Conservation (phyloP, 2,329 filamentous ascomycete genomes). For the Aspergillus sp. region DNA sequence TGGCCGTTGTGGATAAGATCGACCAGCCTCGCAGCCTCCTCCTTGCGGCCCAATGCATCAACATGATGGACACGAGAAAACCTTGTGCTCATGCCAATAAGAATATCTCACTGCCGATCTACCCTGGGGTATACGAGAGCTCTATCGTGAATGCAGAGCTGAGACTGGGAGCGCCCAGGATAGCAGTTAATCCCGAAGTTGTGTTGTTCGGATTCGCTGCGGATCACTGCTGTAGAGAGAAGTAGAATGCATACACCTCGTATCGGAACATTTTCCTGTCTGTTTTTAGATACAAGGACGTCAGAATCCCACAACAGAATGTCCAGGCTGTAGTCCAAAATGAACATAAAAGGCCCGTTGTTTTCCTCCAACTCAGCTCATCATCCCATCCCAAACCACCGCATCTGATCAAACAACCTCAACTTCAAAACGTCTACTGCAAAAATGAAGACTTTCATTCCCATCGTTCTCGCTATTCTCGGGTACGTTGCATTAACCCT, state of each 20-base stretch:
- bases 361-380: neutral
- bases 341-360: neutral
- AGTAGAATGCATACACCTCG: neutral
- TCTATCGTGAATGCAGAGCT: too few relatives aligned
- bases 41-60: too few relatives aligned
- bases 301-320: neutral
- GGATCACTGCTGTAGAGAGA: neutral
- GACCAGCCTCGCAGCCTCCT: too few relatives aligned
- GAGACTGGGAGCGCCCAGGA: too few relatives aligned
- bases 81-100: neutral
- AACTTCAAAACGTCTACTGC: neutral
- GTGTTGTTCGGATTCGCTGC: too few relatives aligned
- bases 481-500: neutral
- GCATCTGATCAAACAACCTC: neutral
- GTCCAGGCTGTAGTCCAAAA: neutral
- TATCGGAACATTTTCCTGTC: neutral
- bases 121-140: too few relatives aligned
- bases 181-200: too few relatives aligned
- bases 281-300: neutral
- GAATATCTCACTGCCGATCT: neutral
- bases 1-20: too few relatives aligned
- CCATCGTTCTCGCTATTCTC: neutral
- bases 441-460: constrained; percentile 3
- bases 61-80: too few relatives aligned
- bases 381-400: neutral